phyloP scores from a whole-genome alignment of 805 yeast genomes.

The Candida boleticola region DNA sequence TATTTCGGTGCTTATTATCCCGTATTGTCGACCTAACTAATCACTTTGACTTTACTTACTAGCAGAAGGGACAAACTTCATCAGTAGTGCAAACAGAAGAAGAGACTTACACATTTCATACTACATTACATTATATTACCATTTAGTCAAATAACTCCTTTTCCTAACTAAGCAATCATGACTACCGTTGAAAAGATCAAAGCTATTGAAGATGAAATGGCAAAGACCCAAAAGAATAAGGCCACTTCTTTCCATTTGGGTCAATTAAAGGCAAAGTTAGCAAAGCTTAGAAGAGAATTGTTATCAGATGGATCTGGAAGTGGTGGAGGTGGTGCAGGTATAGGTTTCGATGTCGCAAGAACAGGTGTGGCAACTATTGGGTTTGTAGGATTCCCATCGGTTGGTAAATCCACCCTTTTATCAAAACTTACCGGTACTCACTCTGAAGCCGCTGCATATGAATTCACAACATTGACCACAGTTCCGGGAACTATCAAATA shows the following conservation, averaged over 20 bases:
- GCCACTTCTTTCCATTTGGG: constrained; percentile 98
- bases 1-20: too few species aligned
- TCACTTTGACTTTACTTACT: too few species aligned
- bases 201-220: constrained; percentile 96
- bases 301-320: constrained; percentile 56
- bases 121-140: too few species aligned
- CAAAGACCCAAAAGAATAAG: constrained; percentile 95
- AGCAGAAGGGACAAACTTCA: too few species aligned
- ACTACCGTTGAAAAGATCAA: constrained; percentile 62
- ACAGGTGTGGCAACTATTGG: constrained; percentile 98
- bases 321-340: constrained; percentile 86
- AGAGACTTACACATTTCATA: not conserved
- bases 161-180: too few species aligned
- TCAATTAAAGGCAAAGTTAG: constrained; percentile 93
- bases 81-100: too few species aligned
- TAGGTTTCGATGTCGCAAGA: constrained; percentile 97
- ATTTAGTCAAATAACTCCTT: too few species aligned
- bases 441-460: constrained; percentile 97
- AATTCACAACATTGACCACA: constrained; percentile 94
- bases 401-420: constrained; percentile 82
- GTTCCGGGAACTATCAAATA: constrained; percentile 96
- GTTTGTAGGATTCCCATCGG: constrained; percentile 97
- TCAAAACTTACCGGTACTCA: constrained; percentile 92
- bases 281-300: constrained; percentile 90
- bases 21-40: too few species aligned